Evolutionary conservation across 1,284 basidiomycete species (phyloP), one percentile per base, ranked within the genome.

Genomic region (Mycena citricolor): DNA sequence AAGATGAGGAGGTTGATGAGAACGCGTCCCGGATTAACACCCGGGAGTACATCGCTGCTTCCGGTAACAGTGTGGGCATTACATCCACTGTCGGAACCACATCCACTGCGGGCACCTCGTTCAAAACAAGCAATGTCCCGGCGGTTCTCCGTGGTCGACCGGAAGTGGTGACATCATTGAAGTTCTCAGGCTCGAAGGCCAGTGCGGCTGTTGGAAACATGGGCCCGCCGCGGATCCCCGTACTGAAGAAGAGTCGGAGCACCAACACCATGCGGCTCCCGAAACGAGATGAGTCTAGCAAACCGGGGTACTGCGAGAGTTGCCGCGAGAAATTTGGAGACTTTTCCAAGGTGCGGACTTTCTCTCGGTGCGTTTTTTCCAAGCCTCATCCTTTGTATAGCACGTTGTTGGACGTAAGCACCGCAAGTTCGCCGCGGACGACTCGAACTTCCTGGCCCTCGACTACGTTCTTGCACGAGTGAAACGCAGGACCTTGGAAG

Each of bases 251-350:
- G 64, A 85, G 83, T 57, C 79, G 80, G 56, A 90, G 87, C 54
- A 90, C 83, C 35, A 86, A 86, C 58, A 87, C 84, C 1, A 65
- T 90, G 35, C 73, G 79, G 52, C 66, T 89, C 40, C 79, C 86
- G 6, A 84, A 79, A 58, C 79, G 89, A 28, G 86, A 90, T 50
- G 90, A 92, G 68, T 86, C 79, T 40, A 86, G 78, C 59, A 97
- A 92, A 64, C 91, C 94, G 6, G 97, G 97, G 8, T 99, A 98
- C 67, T 99, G 97, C 67, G 97, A 99, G 63, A 97, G 94, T 64
- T 99, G 97, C 66, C 79, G 95, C 17, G 61, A 79, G 43, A 91
- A 93, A 63, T 99, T 94, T 61, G 84, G 87, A 0, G 87, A 97
- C 65, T 95, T 99, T 58, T 81, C 83, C 51, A 66, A 74, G 54